These are phyloP conservation scores for Bauhinia variegata DNA, from an alignment of 306 rosid genomes.

Conservation along the genomic window DNA sequence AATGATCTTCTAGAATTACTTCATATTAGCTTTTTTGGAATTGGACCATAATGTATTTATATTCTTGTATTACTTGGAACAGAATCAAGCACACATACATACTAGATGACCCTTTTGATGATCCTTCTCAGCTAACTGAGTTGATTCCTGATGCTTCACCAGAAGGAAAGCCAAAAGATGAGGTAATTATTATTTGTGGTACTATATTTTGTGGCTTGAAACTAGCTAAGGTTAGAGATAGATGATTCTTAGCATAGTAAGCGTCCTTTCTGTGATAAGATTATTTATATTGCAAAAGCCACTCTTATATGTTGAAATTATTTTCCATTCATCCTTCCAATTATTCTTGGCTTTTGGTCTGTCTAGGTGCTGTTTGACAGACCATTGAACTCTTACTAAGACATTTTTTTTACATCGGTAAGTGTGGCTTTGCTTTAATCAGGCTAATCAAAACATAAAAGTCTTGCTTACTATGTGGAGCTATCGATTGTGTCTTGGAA, in stretches of 20 bases:
- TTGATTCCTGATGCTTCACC: constrained; percentile 86
- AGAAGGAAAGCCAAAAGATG: constrained; percentile 92
- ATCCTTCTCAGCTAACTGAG: constrained; percentile 74
- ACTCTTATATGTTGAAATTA: background rate
- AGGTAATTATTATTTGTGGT: constrained; percentile 53
- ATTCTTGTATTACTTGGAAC: constrained; percentile 38
- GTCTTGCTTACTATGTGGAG: background rate
- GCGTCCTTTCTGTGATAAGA: constrained; percentile 18
- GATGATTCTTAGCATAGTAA: constrained; percentile 8
- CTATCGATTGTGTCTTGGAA: constrained; percentile 1
- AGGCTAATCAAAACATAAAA: constrained; percentile 1
- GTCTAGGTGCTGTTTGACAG: background rate
- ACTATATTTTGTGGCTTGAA: no score
- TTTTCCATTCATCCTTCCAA: background rate
- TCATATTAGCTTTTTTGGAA: constrained; percentile 21
- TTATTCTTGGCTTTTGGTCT: background rate
- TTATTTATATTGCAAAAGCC: constrained; percentile 16
- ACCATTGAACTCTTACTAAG: constrained; percentile 11
- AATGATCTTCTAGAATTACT: background rate
- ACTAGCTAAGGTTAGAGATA: background rate
- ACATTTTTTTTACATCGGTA: constrained; percentile 12
- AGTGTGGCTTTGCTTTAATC: constrained; percentile 8
- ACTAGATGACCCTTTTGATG: constrained; percentile 93
- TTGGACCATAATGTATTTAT: constrained; percentile 33
- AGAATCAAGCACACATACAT: constrained; percentile 94